Base-by-base conservation (phyloP, 208 protist species). In the Leptomonas pyrrhocoris region DNA sequence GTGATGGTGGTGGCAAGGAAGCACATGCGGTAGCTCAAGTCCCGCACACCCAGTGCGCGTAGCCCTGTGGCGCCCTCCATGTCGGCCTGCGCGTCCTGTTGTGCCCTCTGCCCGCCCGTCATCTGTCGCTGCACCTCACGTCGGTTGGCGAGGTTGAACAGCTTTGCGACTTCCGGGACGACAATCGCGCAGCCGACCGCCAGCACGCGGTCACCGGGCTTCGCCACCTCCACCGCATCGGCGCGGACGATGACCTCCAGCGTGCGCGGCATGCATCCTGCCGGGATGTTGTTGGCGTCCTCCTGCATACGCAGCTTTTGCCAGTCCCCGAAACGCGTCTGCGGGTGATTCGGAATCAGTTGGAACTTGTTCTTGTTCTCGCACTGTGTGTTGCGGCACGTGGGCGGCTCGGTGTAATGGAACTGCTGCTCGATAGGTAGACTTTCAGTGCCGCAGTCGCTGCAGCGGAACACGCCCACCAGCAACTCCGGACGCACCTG, bases 401-500 rank as follows among this genome's bases (percentile, higher is more conserved):
- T 81, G 15, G 90, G 86, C 27, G 97, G 95, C 72, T 98, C 98
- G 8, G 98, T 99, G 91, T 99, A 99, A 72, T 98, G 94, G 82
- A 99, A 99, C 78, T 99, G 96, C 88, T 99, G 99, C 49, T 78
- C 74, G 1, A 99, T 85, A 19, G 89, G 83, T 16, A 80, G 21
- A 25, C 89, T 97, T 70, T 93, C 74, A 6, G 88, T 94, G 7
- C 87, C 79, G 81, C 99, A 99, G 71, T 99, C 96, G 56, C 80
- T 73, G 89, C 99, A 99, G 46, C 77, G 73, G 73, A 99, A 99
- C 8, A 94, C 90, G 27, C 96, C 99, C 13, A 95, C 78, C 15
- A 99, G 58, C 7, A 99, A 86, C 83, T 99, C 99, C 8, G 99
- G 99, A 13, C 98, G 84, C 16, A 99, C 97, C 78, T 99, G 98